Conservation (phyloP, 1,284 basidiomycete species). For the Amylostereum areolatum region DNA sequence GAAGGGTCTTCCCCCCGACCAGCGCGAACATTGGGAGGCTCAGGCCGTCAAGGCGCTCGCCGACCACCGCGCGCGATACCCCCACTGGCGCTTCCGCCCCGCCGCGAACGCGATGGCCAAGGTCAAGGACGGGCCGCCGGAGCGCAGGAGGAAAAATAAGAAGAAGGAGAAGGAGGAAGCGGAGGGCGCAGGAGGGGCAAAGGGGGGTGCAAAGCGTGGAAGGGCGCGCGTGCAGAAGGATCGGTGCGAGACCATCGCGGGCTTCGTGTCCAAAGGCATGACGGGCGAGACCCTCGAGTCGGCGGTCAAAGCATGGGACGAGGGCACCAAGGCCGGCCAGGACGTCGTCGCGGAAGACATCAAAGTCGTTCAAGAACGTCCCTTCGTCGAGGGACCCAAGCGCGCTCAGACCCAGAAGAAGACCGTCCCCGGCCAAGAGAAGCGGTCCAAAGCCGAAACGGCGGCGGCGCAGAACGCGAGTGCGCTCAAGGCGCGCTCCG, state of each 20-base stretch:
- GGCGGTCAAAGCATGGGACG: slow-evolving; percentile 39
- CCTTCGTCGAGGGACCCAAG: background rate
- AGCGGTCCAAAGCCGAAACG: background rate
- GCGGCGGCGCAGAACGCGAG: background rate
- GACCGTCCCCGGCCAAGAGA: too few relatives aligned
- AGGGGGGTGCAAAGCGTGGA: slow-evolving; percentile 4
- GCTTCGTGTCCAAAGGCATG: slow-evolving; percentile 44
- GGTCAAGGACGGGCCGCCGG: slow-evolving; percentile 25
- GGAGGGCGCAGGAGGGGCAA: slow-evolving; percentile 13
- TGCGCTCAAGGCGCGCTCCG: slow-evolving; percentile 16
- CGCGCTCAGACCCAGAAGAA: too few relatives aligned
- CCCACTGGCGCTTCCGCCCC: slow-evolving; percentile 72
- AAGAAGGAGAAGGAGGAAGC: slow-evolving; percentile 22
- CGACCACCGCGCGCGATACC: slow-evolving; percentile 72
- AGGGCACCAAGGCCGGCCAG: slow-evolving; percentile 12
- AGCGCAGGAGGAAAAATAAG: background rate
- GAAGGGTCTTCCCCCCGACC: slow-evolving; percentile 52
- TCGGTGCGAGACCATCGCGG: slow-evolving; percentile 44
- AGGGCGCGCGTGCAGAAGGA: slow-evolving; percentile 18
- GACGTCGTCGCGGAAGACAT: background rate
- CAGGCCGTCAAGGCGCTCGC: slow-evolving; percentile 70
- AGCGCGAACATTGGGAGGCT: slow-evolving; percentile 69
- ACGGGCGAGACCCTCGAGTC: slow-evolving; percentile 40
- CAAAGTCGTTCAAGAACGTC: background rate
- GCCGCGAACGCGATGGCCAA: slow-evolving; percentile 50